Evolutionary conservation across 495 filamentous ascomycete species (phyloP).

Genomic region (Letharia lupina): DNA sequence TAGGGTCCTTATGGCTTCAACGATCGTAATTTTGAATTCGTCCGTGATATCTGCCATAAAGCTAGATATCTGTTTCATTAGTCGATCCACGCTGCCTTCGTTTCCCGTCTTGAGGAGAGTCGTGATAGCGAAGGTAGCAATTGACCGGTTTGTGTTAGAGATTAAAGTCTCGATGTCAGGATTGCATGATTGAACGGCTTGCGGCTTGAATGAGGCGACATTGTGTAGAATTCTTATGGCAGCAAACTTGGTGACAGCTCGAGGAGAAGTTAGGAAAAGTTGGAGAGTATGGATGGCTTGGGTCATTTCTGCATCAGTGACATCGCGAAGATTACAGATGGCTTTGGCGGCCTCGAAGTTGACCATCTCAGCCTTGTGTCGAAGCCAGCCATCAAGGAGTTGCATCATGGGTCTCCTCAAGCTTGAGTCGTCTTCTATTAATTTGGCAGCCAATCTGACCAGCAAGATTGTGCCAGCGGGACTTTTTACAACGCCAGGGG

Average conservation of each 20-base stretch:
- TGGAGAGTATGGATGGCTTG: conserved; percentile 94
- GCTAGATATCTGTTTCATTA: conserved; percentile 96
- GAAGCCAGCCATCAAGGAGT: conserved; percentile 89
- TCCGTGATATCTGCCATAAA: conserved; percentile 98
- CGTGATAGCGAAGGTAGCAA: conserved; percentile 96
- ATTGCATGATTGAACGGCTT: conserved; percentile 87
- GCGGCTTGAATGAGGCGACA: conserved; percentile 90
- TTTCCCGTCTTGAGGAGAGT: conserved; percentile 97
- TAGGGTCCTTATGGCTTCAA: conserved; percentile 91
- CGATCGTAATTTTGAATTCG: conserved; percentile 99
- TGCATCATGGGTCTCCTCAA: conserved; percentile 91
- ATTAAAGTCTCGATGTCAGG: conserved; percentile 94
- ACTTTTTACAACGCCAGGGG: conserved; percentile 86
- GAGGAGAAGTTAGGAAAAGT: conserved; percentile 92
- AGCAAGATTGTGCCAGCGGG: conserved; percentile 87
- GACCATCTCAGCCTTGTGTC: conserved; percentile 99
- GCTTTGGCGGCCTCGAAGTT: conserved; percentile 99
- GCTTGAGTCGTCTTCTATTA: conserved; percentile 85
- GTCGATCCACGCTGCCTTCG: conserved; percentile 87
- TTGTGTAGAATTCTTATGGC: conserved; percentile 94
- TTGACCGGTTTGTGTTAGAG: conserved; percentile 91
- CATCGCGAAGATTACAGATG: conserved; percentile 88
- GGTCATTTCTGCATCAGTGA: conserved; percentile 81
- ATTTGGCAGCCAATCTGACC: conserved; percentile 84
- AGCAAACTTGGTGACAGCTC: conserved; percentile 95